Conservation (phyloP, 345 rosid species). For the sweet orange (Citrus sinensis) region DVS_A1.0 CM039169.1:27689001-27689500, state of each 20-base stretch:
- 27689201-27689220: slow-evolving; percentile 93
- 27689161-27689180: slow-evolving; percentile 84
- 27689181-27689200: slow-evolving; percentile 87
- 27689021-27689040: slow-evolving; percentile 55
- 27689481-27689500: slow-evolving; percentile 69
- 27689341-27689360: slow-evolving; percentile 80
- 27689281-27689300: slow-evolving; percentile 80
- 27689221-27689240: slow-evolving; percentile 78
- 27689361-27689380: slow-evolving; percentile 60
- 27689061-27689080: slow-evolving; percentile 74
- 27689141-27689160: slow-evolving; percentile 67
- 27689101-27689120: slow-evolving; percentile 67
- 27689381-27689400: slow-evolving; percentile 52
- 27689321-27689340: slow-evolving; percentile 63
- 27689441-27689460: slow-evolving; percentile 49
- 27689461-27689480: slow-evolving; percentile 64
- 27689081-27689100: slow-evolving; percentile 64
- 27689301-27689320: slow-evolving; percentile 58
- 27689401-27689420: slow-evolving; percentile 39
- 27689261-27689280: slow-evolving; percentile 8
- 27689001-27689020: slow-evolving; percentile 71
- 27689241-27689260: slow-evolving; percentile 3
- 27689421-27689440: slow-evolving; percentile 52
- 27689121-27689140: slow-evolving; percentile 75
- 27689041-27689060: slow-evolving; percentile 57